Evolutionary conservation across 148 eudicot species (phyloP).

Genomic region (Amaranthus cruentus): DNA sequence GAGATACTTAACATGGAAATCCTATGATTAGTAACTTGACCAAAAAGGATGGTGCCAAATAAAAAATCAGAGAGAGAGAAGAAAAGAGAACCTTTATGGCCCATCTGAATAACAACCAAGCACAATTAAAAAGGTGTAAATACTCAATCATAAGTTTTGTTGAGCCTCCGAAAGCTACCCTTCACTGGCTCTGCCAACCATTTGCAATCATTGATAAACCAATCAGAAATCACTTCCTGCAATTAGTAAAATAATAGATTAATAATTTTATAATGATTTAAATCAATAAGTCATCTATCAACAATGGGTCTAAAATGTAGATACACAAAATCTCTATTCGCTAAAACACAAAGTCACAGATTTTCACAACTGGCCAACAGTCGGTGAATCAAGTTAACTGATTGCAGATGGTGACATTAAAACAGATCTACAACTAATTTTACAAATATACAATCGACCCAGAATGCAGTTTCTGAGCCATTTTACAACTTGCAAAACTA

Average conservation of each 20-base stretch:
- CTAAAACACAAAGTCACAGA: constrained; percentile 22
- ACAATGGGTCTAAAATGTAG: background rate
- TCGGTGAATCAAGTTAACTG: background rate
- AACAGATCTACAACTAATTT: constrained; percentile 3
- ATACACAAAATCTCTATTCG: constrained; percentile 14
- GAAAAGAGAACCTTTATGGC: background rate
- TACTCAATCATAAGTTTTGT: constrained; percentile 14
- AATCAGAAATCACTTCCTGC: background rate
- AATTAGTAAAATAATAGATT: background rate
- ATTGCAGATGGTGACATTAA: constrained; percentile 18
- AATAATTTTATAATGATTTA: constrained; percentile 4
- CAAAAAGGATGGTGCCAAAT: background rate
- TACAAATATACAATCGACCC: background rate
- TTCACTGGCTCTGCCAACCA: constrained; percentile 20
- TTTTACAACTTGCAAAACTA: background rate
- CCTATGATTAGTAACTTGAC: constrained; percentile 13
- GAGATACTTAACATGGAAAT: constrained; percentile 11
- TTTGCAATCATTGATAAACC: constrained; percentile 25
- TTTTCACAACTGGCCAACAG: constrained; percentile 15
- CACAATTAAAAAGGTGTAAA: constrained; percentile 4
- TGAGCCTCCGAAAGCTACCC: constrained; percentile 33
- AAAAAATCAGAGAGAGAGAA: background rate
- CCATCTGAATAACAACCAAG: constrained; percentile 13
- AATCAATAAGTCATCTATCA: constrained; percentile 9
- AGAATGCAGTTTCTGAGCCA: background rate